These are phyloP conservation scores for Solanum hybrid DNA, from an alignment of 305 asterid species.

Conservation along the genomic window DNA sequence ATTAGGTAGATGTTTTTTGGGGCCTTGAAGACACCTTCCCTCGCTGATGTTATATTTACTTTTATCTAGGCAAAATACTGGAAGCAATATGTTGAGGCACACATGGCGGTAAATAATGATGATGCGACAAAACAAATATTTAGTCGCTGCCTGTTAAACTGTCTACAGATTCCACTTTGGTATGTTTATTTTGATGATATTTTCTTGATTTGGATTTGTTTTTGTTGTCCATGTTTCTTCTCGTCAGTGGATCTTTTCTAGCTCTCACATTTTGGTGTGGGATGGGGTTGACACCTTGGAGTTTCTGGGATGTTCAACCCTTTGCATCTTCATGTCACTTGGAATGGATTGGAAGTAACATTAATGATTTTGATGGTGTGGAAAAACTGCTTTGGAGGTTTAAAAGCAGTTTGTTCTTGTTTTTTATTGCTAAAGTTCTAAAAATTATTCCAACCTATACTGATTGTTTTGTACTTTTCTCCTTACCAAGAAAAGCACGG, in stretches of 20 bases:
- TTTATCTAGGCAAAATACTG: constrained; percentile 69
- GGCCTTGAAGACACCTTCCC: not conserved
- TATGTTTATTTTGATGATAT: constrained; percentile 12
- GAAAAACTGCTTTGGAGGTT: not conserved
- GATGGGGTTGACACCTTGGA: not conserved
- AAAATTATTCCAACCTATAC: not conserved
- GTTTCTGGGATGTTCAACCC: not conserved
- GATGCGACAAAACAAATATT: constrained; percentile 79
- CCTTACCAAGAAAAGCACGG: not conserved
- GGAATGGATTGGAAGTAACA: not conserved
- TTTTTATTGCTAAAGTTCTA: constrained; percentile 1
- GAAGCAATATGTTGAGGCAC: constrained; percentile 93
- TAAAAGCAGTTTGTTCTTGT: not conserved
- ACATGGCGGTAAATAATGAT: constrained; percentile 80
- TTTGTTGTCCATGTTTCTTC: not conserved
- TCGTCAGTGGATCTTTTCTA: not conserved
- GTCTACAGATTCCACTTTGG: constrained; percentile 92
- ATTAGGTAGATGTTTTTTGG: not conserved
- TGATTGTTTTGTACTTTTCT: not conserved
- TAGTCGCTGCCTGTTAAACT: constrained; percentile 86
- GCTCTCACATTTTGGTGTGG: constrained; percentile 8
- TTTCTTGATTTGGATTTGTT: not conserved
- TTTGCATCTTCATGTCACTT: not conserved
- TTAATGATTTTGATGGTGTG: not conserved
- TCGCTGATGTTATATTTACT: constrained; percentile 14